Evolutionary conservation across 352 stramenopile genomes (phyloP).

Genomic region (Bremia lactucae): DNA sequence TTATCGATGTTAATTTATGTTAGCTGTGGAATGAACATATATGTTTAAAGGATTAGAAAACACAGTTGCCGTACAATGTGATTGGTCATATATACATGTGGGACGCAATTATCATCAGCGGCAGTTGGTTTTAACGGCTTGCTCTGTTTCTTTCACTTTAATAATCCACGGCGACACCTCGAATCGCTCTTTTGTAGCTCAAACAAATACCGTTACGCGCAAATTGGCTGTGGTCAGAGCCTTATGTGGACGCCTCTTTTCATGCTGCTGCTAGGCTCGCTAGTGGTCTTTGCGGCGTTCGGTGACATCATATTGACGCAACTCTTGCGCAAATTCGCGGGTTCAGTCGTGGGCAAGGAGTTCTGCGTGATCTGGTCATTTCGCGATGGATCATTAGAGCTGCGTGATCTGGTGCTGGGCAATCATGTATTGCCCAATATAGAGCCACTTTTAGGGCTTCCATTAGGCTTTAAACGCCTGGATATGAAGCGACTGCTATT

Average conservation of each 20-base stretch:
- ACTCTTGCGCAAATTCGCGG: constrained; percentile 34
- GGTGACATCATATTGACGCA: constrained; percentile 57
- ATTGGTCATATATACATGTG: too few relatives aligned
- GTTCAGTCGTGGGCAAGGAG: constrained; percentile 35
- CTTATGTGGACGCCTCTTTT: constrained; percentile 31
- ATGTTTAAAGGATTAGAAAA: too few relatives aligned
- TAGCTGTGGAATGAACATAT: too few relatives aligned
- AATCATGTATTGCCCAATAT: constrained; percentile 34
- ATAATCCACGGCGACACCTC: not conserved
- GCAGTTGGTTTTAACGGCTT: too few relatives aligned
- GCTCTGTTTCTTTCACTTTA: constrained; percentile 9
- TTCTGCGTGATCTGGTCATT: constrained; percentile 58
- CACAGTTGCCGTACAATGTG: too few relatives aligned
- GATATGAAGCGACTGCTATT: constrained; percentile 43
- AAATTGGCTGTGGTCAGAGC: constrained; percentile 1
- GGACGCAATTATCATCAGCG: too few relatives aligned
- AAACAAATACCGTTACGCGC: not conserved
- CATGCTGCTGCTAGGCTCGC: constrained; percentile 21
- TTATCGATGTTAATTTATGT: too few relatives aligned
- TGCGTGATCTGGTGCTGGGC: constrained; percentile 44
- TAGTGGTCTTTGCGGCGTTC: constrained; percentile 25
- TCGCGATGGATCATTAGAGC: constrained; percentile 40
- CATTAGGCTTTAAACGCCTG: constrained; percentile 53
- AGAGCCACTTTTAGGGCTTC: constrained; percentile 46
- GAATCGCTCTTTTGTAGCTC: not conserved